A percentile compares a stretch with the other conserved stretches of the same genome.
Conservation (phyloP, 805 yeast genomes). For the Suhomyces sp. region DNA sequence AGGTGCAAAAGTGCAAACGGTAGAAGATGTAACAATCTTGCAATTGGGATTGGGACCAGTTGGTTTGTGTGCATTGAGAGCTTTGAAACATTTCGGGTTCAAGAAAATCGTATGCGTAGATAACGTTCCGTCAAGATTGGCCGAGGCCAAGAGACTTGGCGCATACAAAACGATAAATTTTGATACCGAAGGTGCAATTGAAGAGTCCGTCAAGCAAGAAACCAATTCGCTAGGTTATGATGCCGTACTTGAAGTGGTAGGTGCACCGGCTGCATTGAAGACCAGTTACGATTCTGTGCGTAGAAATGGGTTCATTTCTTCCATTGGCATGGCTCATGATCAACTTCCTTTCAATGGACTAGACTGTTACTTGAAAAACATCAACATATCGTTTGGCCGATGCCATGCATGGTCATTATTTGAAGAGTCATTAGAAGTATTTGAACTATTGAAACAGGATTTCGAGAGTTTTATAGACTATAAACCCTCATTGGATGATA, state of each 20-base stretch:
- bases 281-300: conserved; percentile 53
- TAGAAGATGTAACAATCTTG: conserved; percentile 36
- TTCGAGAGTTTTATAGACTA: conserved; percentile 53
- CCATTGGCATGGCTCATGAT: conserved; percentile 61
- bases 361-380: conserved; percentile 56
- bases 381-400: conserved; percentile 58
- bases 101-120: conserved; percentile 47
- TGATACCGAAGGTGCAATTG: conserved; percentile 29
- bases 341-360: conserved; percentile 54
- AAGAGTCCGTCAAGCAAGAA: conserved; percentile 28
- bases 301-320: conserved; percentile 54
- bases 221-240: conserved; percentile 55
- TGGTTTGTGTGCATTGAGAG: conserved; percentile 50
- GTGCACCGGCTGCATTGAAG: conserved; percentile 49
- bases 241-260: conserved; percentile 60
- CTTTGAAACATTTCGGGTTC: conserved; percentile 45
- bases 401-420: conserved; percentile 61
- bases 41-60: conserved; percentile 64
- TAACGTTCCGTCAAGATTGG: conserved; percentile 45
- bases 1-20: conserved; percentile 7
- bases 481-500: conserved; percentile 43
- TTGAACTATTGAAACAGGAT: conserved; percentile 41
- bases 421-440: conserved; percentile 48
- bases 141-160: conserved; percentile 45
- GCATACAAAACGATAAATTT: conserved; percentile 48